These are phyloP conservation scores for Lenzites betulinus DNA, from an alignment of 768 basidiomycete species.

Conservation along the genomic window DNA sequence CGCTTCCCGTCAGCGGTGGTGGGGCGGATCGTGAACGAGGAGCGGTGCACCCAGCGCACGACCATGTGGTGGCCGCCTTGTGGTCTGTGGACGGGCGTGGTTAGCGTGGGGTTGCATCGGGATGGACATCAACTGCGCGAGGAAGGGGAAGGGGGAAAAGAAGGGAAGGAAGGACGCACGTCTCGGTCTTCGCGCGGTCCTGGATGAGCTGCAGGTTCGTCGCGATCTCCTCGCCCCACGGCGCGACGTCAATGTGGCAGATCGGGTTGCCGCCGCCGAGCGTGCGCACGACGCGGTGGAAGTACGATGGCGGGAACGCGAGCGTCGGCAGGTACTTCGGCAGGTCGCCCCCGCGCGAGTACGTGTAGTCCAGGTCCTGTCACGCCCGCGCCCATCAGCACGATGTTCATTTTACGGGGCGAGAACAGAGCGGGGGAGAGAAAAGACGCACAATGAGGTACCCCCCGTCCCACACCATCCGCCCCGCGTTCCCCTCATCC, in stretches of 20 bases:
- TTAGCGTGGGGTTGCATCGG: too few relatives aligned
- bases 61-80: slow-evolving; percentile 80
- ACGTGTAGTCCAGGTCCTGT: slow-evolving; percentile 86
- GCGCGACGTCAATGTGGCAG: slow-evolving; percentile 69
- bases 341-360: slow-evolving; percentile 72
- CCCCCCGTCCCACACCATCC: slow-evolving; percentile 86
- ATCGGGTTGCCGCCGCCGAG: slow-evolving; percentile 47
- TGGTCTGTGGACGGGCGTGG: slow-evolving; percentile 46
- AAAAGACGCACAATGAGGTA: slow-evolving; percentile 72
- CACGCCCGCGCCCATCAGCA: not conserved
- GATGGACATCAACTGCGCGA: slow-evolving; percentile 6
- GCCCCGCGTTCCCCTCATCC: slow-evolving; percentile 84
- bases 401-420: not conserved
- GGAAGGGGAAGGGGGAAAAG: not conserved
- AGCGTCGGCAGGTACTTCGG: slow-evolving; percentile 80
- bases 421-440: slow-evolving; percentile 6
- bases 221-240: slow-evolving; percentile 80
- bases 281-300: slow-evolving; percentile 79
- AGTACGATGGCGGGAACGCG: slow-evolving; percentile 86
- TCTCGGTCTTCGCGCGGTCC: slow-evolving; percentile 76
- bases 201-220: slow-evolving; percentile 74
- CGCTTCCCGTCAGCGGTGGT: slow-evolving; percentile 43
- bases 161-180: slow-evolving; percentile 48
- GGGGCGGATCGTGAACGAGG: slow-evolving; percentile 69
- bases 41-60: slow-evolving; percentile 83